Evolutionary conservation across 2,329 filamentous ascomycete genomes (phyloP), one percentile per base, ranked within the genome.

Genomic region (Juglanconis sp.): DNA sequence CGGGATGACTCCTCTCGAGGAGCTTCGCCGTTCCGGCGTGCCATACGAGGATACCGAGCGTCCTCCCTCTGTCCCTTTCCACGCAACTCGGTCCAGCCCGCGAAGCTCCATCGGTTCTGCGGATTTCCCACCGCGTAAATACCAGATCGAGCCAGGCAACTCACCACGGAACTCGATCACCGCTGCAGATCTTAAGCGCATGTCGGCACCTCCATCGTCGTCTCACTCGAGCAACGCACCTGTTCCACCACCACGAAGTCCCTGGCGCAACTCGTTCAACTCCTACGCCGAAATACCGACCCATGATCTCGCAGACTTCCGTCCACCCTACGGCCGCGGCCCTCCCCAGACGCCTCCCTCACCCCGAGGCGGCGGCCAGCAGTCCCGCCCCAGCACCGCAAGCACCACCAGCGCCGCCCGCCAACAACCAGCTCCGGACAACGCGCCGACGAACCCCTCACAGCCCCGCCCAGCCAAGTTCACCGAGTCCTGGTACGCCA

Each of bases 21-120:
- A 69, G 34, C 77, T 74, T 50, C 74, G 73, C 47, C 73, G 73
- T 24, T 83, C 80, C 0, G 76, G 76, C 4, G 67, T 74, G 1
- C 72, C 77, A 0, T 78, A 80, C 60, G 76, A 81, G 56, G 74
- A 77, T 42, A 66, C 80, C 7, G 75, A 76, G 40, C 77, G 77
- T 2, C 81, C 81, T 1, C 79, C 79, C 1, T 83, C 82, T 1
- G 80, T 96, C 53, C 87, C 92, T 0, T 97, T 96, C 73, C 84
- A 90, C 74, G 88, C 95, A 70, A 96, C 90, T 0, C 85, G 92
- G 38, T 53, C 62, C 24, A 81, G 78, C 15, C 81, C 83, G 10
- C 81, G 83, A 15, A 63, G 63, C 36, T 86, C 84, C 4, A 73
- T 81, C 52, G 76, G 76, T 31, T 86, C 86, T 0, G 81, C 79